Evolutionary conservation across 139 green algal genomes (phyloP), one percentile per base, ranked within the genome.

Genomic region (Chlamydomonas incerta): DNA sequence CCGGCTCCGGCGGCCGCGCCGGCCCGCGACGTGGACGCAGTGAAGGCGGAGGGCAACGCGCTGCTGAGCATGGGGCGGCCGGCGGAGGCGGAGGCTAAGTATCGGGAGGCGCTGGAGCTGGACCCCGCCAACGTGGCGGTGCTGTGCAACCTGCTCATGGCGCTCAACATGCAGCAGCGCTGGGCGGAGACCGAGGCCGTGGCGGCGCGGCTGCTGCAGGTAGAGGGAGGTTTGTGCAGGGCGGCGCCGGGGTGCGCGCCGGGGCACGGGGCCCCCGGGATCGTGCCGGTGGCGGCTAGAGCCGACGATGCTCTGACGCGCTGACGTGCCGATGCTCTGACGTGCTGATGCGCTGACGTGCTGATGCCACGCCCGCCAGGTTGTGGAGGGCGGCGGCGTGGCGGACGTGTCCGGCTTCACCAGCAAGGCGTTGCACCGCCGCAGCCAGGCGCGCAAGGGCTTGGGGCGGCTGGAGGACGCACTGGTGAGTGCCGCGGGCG

Each of bases 341-440:
- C n/a, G n/a, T n/a, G n/a, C n/a, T n/a, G n/a, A n/a, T n/a, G n/a
- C n/a, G n/a, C n/a, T n/a, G n/a, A n/a, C n/a, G n/a, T 26, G 57
- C 20, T 63, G 13, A 23, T 63, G 57, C 23, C 57, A 29, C n/a
- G n/a, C n/a, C 23, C 21, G 20, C 57, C 20, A 29, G 57, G 20
- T 63, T 8, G 20, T 29, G 57, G 20, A 29, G 57, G 10, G 20
- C 57, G 57, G 23, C 57, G 23, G 23, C 57, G 13, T 63, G 20
- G 20, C 57, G 5, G 41, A 50, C 41, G 41, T 50, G 41, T 5
- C 41, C 6, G 41, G 41, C 58, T 18, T 72, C 57, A 33, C 33
- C 47, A 72, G 67, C 65, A 90, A 90, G 74, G 87, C 74, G 50
- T 37, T 57, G 46, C 87, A 91, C 75, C 74, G 87, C 28, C 81